Conservation (phyloP, 2,329 filamentous ascomycete genomes). For the Cladorrhinum sp. region DNA sequence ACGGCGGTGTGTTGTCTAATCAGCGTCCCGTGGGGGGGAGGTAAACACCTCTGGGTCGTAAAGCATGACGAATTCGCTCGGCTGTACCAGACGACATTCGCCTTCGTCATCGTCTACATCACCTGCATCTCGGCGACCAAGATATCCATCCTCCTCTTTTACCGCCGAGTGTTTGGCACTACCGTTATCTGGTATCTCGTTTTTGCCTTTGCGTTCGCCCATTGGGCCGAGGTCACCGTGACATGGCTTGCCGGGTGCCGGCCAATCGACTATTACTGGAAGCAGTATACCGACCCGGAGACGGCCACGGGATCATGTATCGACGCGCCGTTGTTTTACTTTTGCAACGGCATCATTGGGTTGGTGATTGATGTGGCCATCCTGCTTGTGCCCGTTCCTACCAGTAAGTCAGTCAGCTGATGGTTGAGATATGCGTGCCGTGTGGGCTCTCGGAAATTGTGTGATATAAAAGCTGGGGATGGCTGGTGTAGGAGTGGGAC, state of each 20-base stretch:
- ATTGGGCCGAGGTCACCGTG: slow-evolving; percentile 22
- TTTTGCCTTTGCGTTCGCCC: slow-evolving; percentile 11
- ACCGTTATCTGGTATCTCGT: slow-evolving; percentile 17
- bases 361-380: slow-evolving; percentile 22
- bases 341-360: slow-evolving; percentile 21
- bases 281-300: slow-evolving; percentile 20
- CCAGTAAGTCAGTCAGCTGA: slow-evolving; percentile 9
- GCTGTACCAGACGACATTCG: slow-evolving; percentile 22
- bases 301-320: slow-evolving; percentile 16
- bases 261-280: slow-evolving; percentile 20
- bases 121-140: slow-evolving; percentile 23
- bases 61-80: slow-evolving; percentile 17
- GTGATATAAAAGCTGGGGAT: background rate
- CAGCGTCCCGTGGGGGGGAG: slow-evolving; percentile 18
- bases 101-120: slow-evolving; percentile 25
- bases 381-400: slow-evolving; percentile 18
- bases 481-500: background rate
- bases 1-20: slow-evolving; percentile 21
- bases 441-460: background rate
- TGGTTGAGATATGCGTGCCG: background rate
- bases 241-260: slow-evolving; percentile 20
- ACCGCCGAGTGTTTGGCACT: slow-evolving; percentile 20
- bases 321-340: slow-evolving; percentile 21
- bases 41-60: slow-evolving; percentile 21
- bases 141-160: slow-evolving; percentile 14